Evolutionary conservation across 2,329 filamentous ascomycete genomes (phyloP), one percentile per base, ranked within the genome.

Genomic region (Cercospora zeina): DNA sequence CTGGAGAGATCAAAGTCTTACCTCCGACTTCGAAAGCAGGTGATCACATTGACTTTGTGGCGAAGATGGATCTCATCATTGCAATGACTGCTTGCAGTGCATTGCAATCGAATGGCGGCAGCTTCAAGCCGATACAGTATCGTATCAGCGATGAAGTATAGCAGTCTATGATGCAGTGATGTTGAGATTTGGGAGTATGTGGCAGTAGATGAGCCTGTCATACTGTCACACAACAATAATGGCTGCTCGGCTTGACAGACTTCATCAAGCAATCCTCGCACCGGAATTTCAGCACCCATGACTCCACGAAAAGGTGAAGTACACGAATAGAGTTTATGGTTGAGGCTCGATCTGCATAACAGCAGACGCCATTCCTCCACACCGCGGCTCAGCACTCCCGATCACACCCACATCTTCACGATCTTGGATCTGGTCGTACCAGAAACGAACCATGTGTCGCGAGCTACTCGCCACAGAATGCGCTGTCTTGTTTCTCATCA

Each of bases 31-130:
- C 65, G 0, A 69, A 70, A 53, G 62, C 69, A 0, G 69, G 69
- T 2, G 69, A 71, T 57, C 62, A 67, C 49, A 64, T 71, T 31
- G 68, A 67, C 24, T 71, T 71, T 33, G 59, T 64, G 53, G 69
- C 69, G 5, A 68, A 70, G 59, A 71, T 71, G 69, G 69, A 71
- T 64, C 36, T 70, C 30, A 67, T 71, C 47, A 59, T 71, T 3
- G 69, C 61, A 3, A 56, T 71, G 50, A 70, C 69, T 2, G 69
- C 69, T 6, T 71, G 69, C 39, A 67, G 62, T 19, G 69, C 69
- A 27, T 50, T 63, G 19, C 61, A 67, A 33, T 67, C 65, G 5
- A 71, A 71, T 59, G 69, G 65, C 16, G 66, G 67, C 10, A 63
- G 57, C n/a, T 68, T 66, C 49, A 69, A 69, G 61, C 65, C 68